Evolutionary conservation across 2,329 filamentous ascomycete species (phyloP).

Genomic region (Davidsoniella eucalypti): DNA sequence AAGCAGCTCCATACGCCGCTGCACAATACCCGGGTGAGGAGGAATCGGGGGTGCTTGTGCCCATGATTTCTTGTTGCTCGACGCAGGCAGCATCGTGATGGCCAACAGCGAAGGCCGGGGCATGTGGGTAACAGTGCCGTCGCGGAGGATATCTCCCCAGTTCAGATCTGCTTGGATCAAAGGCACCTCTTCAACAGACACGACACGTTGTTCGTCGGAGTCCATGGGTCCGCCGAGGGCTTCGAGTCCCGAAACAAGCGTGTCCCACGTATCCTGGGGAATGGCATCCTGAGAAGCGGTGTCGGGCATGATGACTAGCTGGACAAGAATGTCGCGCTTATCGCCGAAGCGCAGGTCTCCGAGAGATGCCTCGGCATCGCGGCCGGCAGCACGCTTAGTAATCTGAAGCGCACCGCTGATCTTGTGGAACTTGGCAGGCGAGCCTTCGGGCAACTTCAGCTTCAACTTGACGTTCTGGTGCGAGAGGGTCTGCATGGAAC

Average conservation of each 20-base stretch:
- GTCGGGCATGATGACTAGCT: constrained; percentile 82
- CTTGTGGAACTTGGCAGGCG: constrained; percentile 95
- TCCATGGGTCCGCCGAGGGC: constrained; percentile 79
- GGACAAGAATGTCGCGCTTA: constrained; percentile 83
- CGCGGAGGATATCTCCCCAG: constrained; percentile 84
- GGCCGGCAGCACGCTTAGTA: constrained; percentile 85
- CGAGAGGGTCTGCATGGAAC: constrained; percentile 82
- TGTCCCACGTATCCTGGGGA: constrained; percentile 92
- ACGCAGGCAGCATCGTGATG: constrained; percentile 80
- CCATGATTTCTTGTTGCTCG: constrained; percentile 49
- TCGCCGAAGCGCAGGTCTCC: constrained; percentile 91
- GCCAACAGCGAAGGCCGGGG: constrained; percentile 80
- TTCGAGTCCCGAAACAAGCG: constrained; percentile 86
- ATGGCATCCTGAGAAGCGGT: constrained; percentile 66
- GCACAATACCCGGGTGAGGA: constrained; percentile 85
- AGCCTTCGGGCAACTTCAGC: constrained; percentile 84
- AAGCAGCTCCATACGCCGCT: constrained; percentile 90
- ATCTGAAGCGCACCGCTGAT: constrained; percentile 93
- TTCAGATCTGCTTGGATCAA: constrained; percentile 86
- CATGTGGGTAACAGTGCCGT: constrained; percentile 71
- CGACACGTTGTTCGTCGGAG: constrained; percentile 62
- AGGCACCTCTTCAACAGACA: constrained; percentile 87
- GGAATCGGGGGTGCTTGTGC: constrained; percentile 64
- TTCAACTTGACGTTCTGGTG: constrained; percentile 97
- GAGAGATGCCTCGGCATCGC: constrained; percentile 81